Percentiles rank a stretch among this genome's conserved stretches.
These are phyloP conservation scores for Lentinula guzmanii DNA, from an alignment of 768 basidiomycete species.

Conservation along the genomic window DNA sequence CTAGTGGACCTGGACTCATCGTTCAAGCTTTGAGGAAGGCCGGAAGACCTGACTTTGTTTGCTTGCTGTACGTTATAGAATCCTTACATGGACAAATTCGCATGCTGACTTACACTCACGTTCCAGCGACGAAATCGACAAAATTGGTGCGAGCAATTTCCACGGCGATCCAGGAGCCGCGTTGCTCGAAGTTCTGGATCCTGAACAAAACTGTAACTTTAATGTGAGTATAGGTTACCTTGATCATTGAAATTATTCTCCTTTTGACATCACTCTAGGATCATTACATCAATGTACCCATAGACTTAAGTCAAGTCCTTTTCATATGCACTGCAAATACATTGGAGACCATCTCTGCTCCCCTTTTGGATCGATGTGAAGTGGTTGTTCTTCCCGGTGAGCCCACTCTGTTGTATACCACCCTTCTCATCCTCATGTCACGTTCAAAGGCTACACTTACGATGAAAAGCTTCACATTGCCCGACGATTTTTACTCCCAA, in stretches of 20 bases:
- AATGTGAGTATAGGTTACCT: conserved; percentile 39
- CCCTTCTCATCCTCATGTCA: neutral
- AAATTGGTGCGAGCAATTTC: conserved; percentile 80
- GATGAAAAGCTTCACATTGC: conserved; percentile 92
- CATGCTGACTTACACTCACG: conserved; percentile 8
- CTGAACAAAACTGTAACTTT: conserved; percentile 85
- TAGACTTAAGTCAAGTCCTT: conserved; percentile 82
- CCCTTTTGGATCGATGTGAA: conserved; percentile 87
- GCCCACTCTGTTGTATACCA: conserved; percentile 10
- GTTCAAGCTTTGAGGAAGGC: conserved; percentile 85
- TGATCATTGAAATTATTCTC: neutral
- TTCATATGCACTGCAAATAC: conserved; percentile 94
- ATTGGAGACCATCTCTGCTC: conserved; percentile 83
- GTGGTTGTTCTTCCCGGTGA: conserved; percentile 72
- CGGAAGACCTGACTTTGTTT: conserved; percentile 72
- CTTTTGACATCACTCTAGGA: conserved; percentile 41
- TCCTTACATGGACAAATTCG: neutral
- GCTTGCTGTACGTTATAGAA: conserved; percentile 52
- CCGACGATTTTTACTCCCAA: conserved; percentile 80
- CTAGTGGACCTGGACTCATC: conserved; percentile 77
- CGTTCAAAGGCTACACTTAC: conserved; percentile 63
- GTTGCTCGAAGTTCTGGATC: conserved; percentile 86
- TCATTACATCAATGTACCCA: conserved; percentile 86
- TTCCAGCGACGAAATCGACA: conserved; percentile 82
- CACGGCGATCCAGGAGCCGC: conserved; percentile 93